Evolutionary conservation across 371 early-diverging fungal genomes (phyloP).

Genomic region (Mycotypha africana): DNA sequence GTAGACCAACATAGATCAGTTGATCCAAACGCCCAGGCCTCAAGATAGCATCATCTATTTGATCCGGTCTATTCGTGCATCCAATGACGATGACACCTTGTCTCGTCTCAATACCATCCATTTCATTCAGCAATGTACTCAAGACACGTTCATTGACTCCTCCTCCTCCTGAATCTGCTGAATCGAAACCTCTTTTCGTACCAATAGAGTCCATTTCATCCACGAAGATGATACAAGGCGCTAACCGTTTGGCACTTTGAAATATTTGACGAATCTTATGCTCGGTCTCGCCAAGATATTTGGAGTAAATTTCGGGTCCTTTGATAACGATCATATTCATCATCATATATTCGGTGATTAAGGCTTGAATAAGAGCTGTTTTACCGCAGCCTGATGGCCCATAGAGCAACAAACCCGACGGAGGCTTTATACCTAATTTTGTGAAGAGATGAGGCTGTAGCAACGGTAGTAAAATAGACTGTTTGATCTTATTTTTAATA

Average conservation of each 20-base stretch:
- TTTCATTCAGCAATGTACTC: constrained; percentile 70
- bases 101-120: constrained; percentile 75
- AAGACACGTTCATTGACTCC: constrained; percentile 78
- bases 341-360: constrained; percentile 64
- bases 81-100: constrained; percentile 76
- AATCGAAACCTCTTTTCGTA: constrained; percentile 57
- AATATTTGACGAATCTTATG: constrained; percentile 75
- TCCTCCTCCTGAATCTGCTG: constrained; percentile 43
- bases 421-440: constrained; percentile 67
- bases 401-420: constrained; percentile 77
- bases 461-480: constrained; percentile 69
- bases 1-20: constrained; percentile 61
- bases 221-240: constrained; percentile 88
- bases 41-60: constrained; percentile 84
- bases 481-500: constrained; percentile 65
- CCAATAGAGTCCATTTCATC: constrained; percentile 90
- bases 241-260: constrained; percentile 70
- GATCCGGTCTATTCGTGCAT: constrained; percentile 73
- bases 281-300: constrained; percentile 93
- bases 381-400: constrained; percentile 92
- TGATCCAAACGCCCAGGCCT: constrained; percentile 82
- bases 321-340: constrained; percentile 76
- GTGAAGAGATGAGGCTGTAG: constrained; percentile 54
- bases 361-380: constrained; percentile 71
- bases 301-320: constrained; percentile 79